These are phyloP conservation scores for Crotalaria pallida DNA, from an alignment of 306 rosid species.

Conservation along the genomic window DNA sequence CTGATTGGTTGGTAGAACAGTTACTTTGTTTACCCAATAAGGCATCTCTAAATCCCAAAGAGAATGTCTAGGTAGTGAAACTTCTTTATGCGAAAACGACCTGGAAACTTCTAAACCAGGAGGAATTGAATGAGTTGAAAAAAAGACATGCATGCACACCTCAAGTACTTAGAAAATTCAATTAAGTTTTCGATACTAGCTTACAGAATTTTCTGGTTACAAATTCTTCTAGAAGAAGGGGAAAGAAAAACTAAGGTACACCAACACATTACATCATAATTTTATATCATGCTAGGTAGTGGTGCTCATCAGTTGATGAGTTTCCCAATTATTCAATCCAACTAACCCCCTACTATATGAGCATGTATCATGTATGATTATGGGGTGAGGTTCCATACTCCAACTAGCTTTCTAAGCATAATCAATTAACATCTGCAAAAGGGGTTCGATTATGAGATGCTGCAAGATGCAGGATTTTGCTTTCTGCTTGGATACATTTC, in stretches of 20 bases:
- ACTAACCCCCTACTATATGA: not conserved
- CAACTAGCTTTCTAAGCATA: not conserved
- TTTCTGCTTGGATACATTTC: constrained; percentile 36
- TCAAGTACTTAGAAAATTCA: not conserved
- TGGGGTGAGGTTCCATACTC: not conserved
- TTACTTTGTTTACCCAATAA: not conserved
- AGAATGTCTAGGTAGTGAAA: not conserved
- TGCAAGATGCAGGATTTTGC: constrained; percentile 39
- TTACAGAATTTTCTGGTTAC: not conserved
- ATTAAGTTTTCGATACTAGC: not conserved
- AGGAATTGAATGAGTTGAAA: not conserved
- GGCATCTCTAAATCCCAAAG: not conserved
- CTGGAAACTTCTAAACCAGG: not conserved
- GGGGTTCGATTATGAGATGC: constrained; percentile 56
- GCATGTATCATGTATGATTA: not conserved
- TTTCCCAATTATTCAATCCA: not conserved
- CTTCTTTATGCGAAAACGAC: not conserved
- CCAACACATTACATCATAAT: not conserved
- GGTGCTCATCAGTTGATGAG: constrained; percentile 61
- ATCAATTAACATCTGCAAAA: constrained; percentile 56
- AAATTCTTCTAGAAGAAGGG: not conserved
- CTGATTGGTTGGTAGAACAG: not conserved
- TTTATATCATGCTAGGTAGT: constrained; percentile 2
- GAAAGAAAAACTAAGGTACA: not conserved
- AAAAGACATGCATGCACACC: not conserved